Conservation (phyloP, 2,329 filamentous ascomycete genomes). For the Alternaria angustiovoidea region DNA sequence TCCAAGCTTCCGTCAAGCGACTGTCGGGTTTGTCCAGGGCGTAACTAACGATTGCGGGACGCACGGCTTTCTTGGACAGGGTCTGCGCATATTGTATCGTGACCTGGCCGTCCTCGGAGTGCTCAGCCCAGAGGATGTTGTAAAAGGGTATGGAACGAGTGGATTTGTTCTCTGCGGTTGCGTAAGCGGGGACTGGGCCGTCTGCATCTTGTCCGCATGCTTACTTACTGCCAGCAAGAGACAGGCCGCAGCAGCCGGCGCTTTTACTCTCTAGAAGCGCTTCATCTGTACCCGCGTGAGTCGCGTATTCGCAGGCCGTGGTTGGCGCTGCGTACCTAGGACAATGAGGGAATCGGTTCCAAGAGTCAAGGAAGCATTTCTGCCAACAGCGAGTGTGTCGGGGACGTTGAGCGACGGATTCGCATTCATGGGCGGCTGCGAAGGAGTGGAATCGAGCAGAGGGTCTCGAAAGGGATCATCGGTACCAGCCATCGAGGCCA, state of each 20-base stretch:
- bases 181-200: constrained; percentile 14
- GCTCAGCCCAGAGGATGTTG: constrained; percentile 83
- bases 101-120: constrained; percentile 65
- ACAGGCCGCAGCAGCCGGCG: constrained; percentile 65
- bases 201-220: constrained; percentile 3
- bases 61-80: constrained; percentile 65
- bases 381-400: constrained; percentile 62
- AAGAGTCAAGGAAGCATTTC: constrained; percentile 67
- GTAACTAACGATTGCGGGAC: constrained; percentile 69
- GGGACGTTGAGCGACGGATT: constrained; percentile 25
- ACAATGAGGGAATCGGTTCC: constrained; percentile 68
- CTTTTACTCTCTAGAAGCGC: constrained; percentile 58
- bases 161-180: constrained; percentile 54
- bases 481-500: constrained; percentile 18
- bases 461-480: constrained; percentile 16
- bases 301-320: background rate
- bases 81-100: constrained; percentile 75
- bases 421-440: constrained; percentile 21
- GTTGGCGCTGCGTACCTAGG: constrained; percentile 56
- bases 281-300: constrained; percentile 57
- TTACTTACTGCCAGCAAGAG: constrained; percentile 59
- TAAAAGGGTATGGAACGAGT: constrained; percentile 75
- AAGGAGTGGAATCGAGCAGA: constrained; percentile 34
- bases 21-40: constrained; percentile 62
- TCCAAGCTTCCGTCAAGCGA: constrained; percentile 66